Percentiles rank a stretch among this genome's conserved stretches.
These are phyloP conservation scores for Aspergillus kassunensis DNA, from an alignment of 495 filamentous ascomycete species.

Conservation along the genomic window DNA sequence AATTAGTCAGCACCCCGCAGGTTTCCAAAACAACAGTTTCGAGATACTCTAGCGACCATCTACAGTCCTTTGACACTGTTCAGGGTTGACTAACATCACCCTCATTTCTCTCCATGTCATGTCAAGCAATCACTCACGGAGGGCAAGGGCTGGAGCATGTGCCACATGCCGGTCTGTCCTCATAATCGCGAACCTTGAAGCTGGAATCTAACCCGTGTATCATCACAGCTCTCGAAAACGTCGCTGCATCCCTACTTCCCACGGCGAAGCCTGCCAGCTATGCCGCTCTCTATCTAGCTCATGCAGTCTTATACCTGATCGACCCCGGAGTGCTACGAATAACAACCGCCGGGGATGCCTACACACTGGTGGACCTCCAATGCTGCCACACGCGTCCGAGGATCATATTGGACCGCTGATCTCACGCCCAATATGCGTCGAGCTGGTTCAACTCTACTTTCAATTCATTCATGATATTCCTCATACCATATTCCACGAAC, in stretches of 20 bases:
- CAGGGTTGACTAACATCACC: background rate
- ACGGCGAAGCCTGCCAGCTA: conserved; percentile 12
- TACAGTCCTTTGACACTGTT: too few species aligned
- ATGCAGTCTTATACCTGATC: conserved; percentile 9
- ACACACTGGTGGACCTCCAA: background rate
- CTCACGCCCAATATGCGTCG: conserved; percentile 3
- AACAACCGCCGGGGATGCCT: background rate
- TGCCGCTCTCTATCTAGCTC: conserved; percentile 12
- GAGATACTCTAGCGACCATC: too few species aligned
- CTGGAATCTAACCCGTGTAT: background rate
- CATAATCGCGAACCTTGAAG: too few species aligned
- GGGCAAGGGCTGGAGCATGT: conserved; percentile 21
- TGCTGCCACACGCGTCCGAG: background rate
- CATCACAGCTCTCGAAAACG: conserved; percentile 16
- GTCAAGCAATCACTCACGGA: conserved; percentile 5
- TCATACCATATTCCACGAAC: conserved; percentile 23
- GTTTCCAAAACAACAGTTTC: background rate
- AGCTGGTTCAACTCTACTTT: conserved; percentile 24
- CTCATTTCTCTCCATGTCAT: background rate
- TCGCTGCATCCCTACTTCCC: conserved; percentile 17
- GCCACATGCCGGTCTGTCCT: conserved; percentile 24
- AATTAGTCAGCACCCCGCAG: background rate
- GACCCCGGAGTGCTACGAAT: background rate
- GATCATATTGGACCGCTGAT: background rate
- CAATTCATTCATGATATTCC: conserved; percentile 25